These are phyloP conservation scores for Penicillium corylophilum DNA, from an alignment of 2,329 filamentous ascomycete species.

Conservation along the genomic window DNA sequence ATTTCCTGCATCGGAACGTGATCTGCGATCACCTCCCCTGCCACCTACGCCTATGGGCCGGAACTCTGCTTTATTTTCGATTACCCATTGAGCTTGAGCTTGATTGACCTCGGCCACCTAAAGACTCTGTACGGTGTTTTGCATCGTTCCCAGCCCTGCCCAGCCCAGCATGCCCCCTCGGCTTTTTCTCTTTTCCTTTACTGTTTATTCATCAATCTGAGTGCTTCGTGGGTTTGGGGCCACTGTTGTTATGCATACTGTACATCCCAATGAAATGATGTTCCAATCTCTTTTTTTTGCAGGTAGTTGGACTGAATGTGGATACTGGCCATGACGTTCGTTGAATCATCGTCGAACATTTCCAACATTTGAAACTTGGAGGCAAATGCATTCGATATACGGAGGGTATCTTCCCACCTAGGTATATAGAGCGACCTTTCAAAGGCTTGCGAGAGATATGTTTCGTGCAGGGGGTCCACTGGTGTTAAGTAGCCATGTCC, in stretches of 20 bases:
- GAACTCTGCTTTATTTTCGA: conserved; percentile 12
- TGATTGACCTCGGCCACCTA: conserved; percentile 1
- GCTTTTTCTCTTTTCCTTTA: conserved; percentile 8
- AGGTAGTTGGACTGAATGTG: background rate
- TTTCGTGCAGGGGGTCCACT: too few relatives aligned
- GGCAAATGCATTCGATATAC: too few relatives aligned
- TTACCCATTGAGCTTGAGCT: background rate
- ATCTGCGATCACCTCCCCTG: conserved; percentile 22
- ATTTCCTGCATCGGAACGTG: conserved; percentile 17
- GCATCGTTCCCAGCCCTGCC: conserved; percentile 3
- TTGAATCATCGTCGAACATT: too few relatives aligned
- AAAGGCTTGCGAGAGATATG: too few relatives aligned
- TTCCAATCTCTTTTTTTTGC: background rate
- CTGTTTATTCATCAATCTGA: background rate
- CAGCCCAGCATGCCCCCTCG: conserved; percentile 15
- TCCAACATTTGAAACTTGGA: too few relatives aligned
- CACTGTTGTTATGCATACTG: conserved; percentile 16
- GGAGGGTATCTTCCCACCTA: too few relatives aligned
- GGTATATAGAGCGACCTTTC: too few relatives aligned
- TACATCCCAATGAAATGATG: conserved; percentile 23
- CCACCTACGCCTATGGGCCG: conserved; percentile 14
- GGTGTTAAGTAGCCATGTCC: too few relatives aligned
- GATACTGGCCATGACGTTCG: too few relatives aligned
- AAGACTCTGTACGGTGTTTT: conserved; percentile 7
- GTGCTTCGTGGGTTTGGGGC: background rate